These are phyloP conservation scores for Cynara cardunculus DNA, from an alignment of 129 eudicot species.

Conservation along the genomic window DNA sequence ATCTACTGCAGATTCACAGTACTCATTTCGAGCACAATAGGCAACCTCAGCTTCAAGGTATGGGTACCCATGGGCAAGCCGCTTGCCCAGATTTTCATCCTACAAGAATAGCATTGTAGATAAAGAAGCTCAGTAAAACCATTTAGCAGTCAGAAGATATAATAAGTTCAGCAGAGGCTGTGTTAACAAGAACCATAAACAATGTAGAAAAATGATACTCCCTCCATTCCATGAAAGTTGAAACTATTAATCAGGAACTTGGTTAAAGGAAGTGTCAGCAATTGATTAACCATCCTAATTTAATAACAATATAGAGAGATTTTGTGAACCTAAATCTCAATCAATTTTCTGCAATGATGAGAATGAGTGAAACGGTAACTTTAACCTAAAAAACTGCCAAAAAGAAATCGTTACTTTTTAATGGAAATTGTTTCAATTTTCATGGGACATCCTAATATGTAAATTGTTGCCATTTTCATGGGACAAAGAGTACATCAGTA, in stretches of 20 bases:
- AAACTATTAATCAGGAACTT: background rate
- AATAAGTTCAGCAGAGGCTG: background rate
- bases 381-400: background rate
- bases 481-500: background rate
- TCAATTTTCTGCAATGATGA: background rate
- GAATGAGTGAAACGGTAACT: background rate
- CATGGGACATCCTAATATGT: background rate
- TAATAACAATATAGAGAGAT: background rate
- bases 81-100: conserved; percentile 88
- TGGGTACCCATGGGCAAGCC: conserved; percentile 96
- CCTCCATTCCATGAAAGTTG: background rate
- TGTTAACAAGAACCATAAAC: background rate
- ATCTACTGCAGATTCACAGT: conserved; percentile 88
- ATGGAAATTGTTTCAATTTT: background rate
- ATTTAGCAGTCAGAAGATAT: background rate
- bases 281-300: background rate
- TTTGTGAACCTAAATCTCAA: background rate
- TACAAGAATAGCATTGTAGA: conserved; percentile 8
- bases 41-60: conserved; percentile 95
- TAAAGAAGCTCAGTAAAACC: background rate
- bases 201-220: background rate
- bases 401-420: background rate
- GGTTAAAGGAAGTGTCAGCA: background rate
- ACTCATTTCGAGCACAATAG: conserved; percentile 79
- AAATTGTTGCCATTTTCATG: background rate